A percentile compares a stretch with the other conserved stretches of the same genome.
phyloP scores from a whole-genome alignment of 2,329 filamentous ascomycete species.

The Basipetospora chlamydospora region DNA sequence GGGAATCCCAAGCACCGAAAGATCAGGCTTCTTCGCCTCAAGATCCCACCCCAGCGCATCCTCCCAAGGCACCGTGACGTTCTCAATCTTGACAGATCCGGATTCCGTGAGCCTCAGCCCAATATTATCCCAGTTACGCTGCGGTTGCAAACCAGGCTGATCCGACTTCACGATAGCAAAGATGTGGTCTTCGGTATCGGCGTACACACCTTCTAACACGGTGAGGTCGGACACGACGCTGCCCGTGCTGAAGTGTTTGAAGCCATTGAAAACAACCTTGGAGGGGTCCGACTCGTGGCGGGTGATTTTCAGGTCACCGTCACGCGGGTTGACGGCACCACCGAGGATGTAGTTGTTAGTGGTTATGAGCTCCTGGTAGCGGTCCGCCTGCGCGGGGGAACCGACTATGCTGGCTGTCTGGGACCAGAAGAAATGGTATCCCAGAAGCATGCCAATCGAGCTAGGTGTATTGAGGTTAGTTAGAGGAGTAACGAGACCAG shows the following conservation, averaged over 20 bases:
- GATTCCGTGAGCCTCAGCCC: constrained; percentile 50
- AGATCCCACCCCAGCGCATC: constrained; percentile 49
- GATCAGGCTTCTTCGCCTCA: constrained; percentile 31
- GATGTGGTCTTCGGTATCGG: constrained; percentile 43
- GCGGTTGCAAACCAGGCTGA: constrained; percentile 42
- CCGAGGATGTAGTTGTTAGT: constrained; percentile 52
- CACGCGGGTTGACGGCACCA: constrained; percentile 50
- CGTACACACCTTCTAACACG: constrained; percentile 47
- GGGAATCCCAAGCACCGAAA: constrained; percentile 33
- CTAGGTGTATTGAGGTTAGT: constrained; percentile 11
- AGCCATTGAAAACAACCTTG: constrained; percentile 42
- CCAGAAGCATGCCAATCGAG: constrained; percentile 49
- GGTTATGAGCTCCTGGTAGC: constrained; percentile 40
- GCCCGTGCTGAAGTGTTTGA: constrained; percentile 54
- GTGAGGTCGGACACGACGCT: constrained; percentile 52
- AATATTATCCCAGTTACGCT: constrained; percentile 51
- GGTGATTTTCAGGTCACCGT: constrained; percentile 44
- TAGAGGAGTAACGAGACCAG: fast-evolving
- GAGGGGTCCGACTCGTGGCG: constrained; percentile 33
- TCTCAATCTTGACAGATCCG: constrained; percentile 44
- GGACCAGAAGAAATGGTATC: constrained; percentile 51
- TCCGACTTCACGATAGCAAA: constrained; percentile 45
- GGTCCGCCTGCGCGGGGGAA: constrained; percentile 42
- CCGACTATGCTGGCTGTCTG: constrained; percentile 47
- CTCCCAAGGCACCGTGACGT: constrained; percentile 40